phyloP scores from a whole-genome alignment of 148 eudicot genomes.

The Euryodendron excelsum region DNA sequence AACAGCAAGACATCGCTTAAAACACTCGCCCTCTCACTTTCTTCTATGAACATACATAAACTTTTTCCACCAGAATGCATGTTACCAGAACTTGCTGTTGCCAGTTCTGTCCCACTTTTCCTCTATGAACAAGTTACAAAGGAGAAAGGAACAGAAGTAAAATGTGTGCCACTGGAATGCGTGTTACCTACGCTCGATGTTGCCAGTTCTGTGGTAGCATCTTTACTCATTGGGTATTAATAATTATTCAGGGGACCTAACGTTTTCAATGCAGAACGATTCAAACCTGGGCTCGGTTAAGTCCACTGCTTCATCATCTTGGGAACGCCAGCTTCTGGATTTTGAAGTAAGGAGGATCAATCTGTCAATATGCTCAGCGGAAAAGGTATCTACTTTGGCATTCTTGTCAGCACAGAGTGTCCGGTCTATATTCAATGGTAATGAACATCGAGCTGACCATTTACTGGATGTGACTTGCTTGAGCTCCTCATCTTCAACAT shows the following conservation, averaged over 20 bases:
- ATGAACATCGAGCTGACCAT: constrained; percentile 36
- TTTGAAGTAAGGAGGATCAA: constrained; percentile 40
- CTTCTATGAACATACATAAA: not conserved
- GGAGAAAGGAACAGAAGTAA: not conserved
- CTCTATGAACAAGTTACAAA: not conserved
- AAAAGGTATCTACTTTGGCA: constrained; percentile 23
- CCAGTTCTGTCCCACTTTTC: not conserved
- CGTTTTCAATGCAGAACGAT: constrained; percentile 48
- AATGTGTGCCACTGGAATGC: not conserved
- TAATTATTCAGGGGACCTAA: constrained; percentile 9
- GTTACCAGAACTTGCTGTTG: not conserved
- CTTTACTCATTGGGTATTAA: constrained; percentile 4
- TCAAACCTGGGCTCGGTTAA: constrained; percentile 71
- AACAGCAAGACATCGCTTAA: not conserved
- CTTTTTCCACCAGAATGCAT: not conserved
- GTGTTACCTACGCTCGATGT: constrained; percentile 3
- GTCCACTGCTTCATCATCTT: constrained; percentile 62
- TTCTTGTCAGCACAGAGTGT: constrained; percentile 27
- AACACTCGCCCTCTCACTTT: not conserved
- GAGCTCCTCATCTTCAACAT: constrained; percentile 48
- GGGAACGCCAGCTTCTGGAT: constrained; percentile 14
- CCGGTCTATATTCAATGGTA: constrained; percentile 28
- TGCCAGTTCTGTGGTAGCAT: constrained; percentile 22
- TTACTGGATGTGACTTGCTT: constrained; percentile 41
- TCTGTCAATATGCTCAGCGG: constrained; percentile 31